phyloP scores from a whole-genome alignment of 805 yeast species.

The Candida chauliodis region DNA sequence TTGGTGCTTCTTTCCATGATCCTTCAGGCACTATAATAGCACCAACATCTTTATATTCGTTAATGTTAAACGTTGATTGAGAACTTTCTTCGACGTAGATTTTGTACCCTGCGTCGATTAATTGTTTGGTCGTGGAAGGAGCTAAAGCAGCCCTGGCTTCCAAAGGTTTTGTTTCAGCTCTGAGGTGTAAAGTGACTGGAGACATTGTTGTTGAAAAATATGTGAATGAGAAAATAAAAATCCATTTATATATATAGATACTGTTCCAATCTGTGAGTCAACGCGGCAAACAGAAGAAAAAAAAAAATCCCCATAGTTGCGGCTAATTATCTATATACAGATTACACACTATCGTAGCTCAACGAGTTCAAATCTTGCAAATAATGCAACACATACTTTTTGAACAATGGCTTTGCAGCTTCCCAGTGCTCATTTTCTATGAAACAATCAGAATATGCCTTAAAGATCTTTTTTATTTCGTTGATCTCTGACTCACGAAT shows the following conservation, averaged over 20 bases:
- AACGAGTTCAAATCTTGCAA: slow-evolving; percentile 1
- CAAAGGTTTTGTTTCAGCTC: slow-evolving; percentile 96
- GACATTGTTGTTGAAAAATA: slow-evolving; percentile 2
- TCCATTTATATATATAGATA: neutral
- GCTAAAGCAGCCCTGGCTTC: slow-evolving; percentile 98
- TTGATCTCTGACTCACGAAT: slow-evolving; percentile 41
- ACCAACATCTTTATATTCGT: slow-evolving; percentile 78
- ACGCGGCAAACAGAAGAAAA: slow-evolving; percentile 5
- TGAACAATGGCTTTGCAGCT: slow-evolving; percentile 28
- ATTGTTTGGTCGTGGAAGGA: slow-evolving; percentile 81
- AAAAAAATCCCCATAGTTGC: neutral
- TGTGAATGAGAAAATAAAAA: neutral
- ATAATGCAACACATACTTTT: slow-evolving; percentile 16
- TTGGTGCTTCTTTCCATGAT: slow-evolving; percentile 90
- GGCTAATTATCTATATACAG: neutral
- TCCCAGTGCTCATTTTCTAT: slow-evolving; percentile 38
- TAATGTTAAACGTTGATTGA: slow-evolving; percentile 73
- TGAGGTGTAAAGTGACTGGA: slow-evolving; percentile 71
- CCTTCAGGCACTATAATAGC: slow-evolving; percentile 88
- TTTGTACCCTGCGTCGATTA: slow-evolving; percentile 83
- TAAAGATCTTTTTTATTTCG: slow-evolving; percentile 40
- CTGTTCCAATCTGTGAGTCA: neutral
- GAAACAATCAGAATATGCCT: slow-evolving; percentile 50
- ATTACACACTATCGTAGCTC: neutral
- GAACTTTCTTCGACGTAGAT: slow-evolving; percentile 84